Evolutionary conservation across 495 filamentous ascomycete genomes (phyloP).

Genomic region (Chaetomium tenue): DNA sequence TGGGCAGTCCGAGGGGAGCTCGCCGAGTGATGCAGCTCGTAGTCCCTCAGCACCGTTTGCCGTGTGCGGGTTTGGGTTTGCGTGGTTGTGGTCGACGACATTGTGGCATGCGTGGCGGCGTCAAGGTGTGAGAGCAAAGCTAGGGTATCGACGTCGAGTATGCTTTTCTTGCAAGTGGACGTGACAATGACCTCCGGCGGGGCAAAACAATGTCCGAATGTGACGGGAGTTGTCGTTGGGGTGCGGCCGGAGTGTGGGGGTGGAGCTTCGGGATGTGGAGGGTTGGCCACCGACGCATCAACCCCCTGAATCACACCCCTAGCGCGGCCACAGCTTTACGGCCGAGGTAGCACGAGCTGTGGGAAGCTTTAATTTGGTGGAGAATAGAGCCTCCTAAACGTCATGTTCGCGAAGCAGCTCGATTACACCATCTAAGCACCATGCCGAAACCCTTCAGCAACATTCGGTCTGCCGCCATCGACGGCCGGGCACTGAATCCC

Average conservation of each 20-base stretch:
- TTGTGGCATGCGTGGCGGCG: not conserved
- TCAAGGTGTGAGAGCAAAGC: not conserved
- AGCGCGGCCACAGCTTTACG: not conserved
- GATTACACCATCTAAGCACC: not conserved
- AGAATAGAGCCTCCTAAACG: not conserved
- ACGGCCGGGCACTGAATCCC: conserved; percentile 10
- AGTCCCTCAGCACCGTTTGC: conserved; percentile 3
- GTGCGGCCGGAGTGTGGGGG: not conserved
- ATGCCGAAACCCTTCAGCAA: conserved; percentile 9
- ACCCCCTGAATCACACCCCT: not conserved
- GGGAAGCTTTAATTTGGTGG: conserved; percentile 1
- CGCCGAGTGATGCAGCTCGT: conserved; percentile 8
- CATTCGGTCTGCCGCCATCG: conserved; percentile 14
- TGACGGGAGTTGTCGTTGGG: not conserved
- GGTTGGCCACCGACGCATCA: not conserved
- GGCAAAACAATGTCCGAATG: not conserved
- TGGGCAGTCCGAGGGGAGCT: not conserved
- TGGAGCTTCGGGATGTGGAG: conserved; percentile 6
- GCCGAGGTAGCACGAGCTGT: not conserved
- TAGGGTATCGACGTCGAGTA: not conserved
- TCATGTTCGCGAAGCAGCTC: not conserved
- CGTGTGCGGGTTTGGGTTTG: conserved; percentile 10
- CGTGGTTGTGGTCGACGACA: conserved; percentile 2
- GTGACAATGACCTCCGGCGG: not conserved
- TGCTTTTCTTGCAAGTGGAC: not conserved